Evolutionary conservation across 345 rosid species (phyloP), one percentile per base, ranked within the genome.

Genomic region (Dovyalis caffra): DNA sequence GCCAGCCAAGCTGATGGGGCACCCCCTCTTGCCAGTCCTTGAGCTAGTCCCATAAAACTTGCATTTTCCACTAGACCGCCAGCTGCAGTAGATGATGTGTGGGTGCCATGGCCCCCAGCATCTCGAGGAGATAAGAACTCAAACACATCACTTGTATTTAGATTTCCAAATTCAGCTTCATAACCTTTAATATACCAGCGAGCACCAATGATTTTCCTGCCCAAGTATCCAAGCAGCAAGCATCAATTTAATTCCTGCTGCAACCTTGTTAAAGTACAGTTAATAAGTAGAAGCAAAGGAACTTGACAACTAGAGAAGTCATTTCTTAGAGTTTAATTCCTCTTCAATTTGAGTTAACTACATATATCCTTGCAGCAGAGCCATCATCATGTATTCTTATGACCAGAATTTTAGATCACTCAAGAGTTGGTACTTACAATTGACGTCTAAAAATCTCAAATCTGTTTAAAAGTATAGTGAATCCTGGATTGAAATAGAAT

Each of bases 1-100:
- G 88, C 88, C 68, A 85, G 69, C 53, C 85, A 83, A 34, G 88
- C 88, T 69, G 60, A 75, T 0, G 86, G 88, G 5, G 85, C 86
- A 32, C 26, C 80, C 23, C 88, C 88, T 81, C 86, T 81, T 75
- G 79, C 38, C 58, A 77, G 40, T 71, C 88, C 85, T n/a, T 38
- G 73, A 38, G 69, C 78, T 33, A 85, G 81, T 66, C 85, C 88
- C 43, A 1, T 53, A 47, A 37, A 69, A 70, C 84, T 80, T 5
- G 20, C 76, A 49, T 83, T 85, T 64, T 77, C 69, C 35, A 85
- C 74, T 45, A 74, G 69, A 21, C 83, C 60, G 49, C 86, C 75
- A 45, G 83, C 76, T 62, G 79, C 85, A 51, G 72, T 57, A 25
- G 84, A 69, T 40, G 84, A 28, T 29, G 66, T 28, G 28, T 32